These are phyloP conservation scores for Aspergillus pseudoviridinutans DNA, from an alignment of 2,329 filamentous ascomycete species.

Conservation along the genomic window DNA sequence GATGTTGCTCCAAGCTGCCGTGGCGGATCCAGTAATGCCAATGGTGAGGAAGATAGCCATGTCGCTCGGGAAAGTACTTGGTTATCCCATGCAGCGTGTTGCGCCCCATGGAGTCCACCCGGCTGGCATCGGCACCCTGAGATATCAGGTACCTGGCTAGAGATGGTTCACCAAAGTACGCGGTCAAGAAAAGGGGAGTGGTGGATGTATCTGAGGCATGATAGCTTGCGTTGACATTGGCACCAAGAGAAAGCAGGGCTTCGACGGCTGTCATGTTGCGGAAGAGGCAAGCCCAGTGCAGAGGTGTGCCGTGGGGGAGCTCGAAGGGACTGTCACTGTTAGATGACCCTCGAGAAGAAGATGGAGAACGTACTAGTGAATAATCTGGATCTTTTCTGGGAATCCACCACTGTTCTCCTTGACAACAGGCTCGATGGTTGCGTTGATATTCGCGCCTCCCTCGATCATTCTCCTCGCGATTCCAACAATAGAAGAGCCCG, in stretches of 20 bases:
- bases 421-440: conserved; percentile 14
- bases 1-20: conserved; percentile 21
- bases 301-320: conserved; percentile 22
- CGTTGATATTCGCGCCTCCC: conserved; percentile 19
- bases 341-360: background rate
- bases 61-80: conserved; percentile 18
- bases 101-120: conserved; percentile 16
- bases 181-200: conserved; percentile 18
- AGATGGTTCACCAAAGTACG: conserved; percentile 19
- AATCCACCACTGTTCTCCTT: conserved; percentile 16
- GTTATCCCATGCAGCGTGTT: conserved; percentile 23
- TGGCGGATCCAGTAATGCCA: conserved; percentile 31
- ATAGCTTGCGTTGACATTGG: conserved; percentile 21
- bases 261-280: conserved; percentile 18
- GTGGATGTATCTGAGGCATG: conserved; percentile 18
- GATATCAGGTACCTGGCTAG: conserved; percentile 17
- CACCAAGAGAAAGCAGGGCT: conserved; percentile 19
- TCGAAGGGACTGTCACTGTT: conserved; percentile 22
- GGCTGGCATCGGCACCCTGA: conserved; percentile 18
- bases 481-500: conserved; percentile 8
- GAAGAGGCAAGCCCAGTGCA: conserved; percentile 26
- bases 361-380: conserved; percentile 21
- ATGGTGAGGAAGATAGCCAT: conserved; percentile 21
- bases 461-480: conserved; percentile 17
- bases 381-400: conserved; percentile 18